A percentile compares a stretch with the other conserved stretches of the same genome.
These are phyloP conservation scores for Vitellaria paradoxa DNA, from an alignment of 179 eudicot species.

Conservation along the genomic window DNA sequence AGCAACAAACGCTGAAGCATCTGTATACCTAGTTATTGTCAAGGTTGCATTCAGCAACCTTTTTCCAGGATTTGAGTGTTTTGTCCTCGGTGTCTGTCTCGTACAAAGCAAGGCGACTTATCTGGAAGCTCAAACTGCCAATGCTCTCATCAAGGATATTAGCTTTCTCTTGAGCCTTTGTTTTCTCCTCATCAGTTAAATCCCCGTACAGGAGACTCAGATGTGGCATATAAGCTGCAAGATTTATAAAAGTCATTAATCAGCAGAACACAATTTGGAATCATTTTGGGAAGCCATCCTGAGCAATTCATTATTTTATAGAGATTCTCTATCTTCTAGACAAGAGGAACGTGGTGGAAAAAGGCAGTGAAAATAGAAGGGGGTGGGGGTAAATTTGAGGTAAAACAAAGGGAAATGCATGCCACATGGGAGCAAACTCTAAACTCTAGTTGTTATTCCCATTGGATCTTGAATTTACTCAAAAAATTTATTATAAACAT, in stretches of 20 bases:
- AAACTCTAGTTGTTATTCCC: background rate
- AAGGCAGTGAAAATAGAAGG: too few species aligned
- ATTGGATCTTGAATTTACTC: background rate
- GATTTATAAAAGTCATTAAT: background rate
- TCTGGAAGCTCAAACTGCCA: slow-evolving; percentile 55
- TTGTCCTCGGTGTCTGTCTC: slow-evolving; percentile 81
- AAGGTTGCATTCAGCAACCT: slow-evolving; percentile 60
- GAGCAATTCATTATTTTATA: background rate
- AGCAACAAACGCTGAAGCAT: slow-evolving; percentile 7
- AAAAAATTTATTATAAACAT: background rate
- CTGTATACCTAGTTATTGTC: slow-evolving; percentile 14
- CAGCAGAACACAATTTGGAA: background rate
- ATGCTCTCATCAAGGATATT: slow-evolving; percentile 57
- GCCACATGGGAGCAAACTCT: background rate
- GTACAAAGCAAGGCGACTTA: slow-evolving; percentile 64
- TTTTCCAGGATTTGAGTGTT: slow-evolving; percentile 87
- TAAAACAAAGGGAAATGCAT: background rate
- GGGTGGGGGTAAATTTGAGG: background rate
- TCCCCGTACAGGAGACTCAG: slow-evolving; percentile 84
- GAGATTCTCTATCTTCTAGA: too few species aligned
- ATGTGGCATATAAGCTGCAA: slow-evolving; percentile 98
- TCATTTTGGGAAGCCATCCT: background rate
- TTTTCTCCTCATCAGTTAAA: slow-evolving; percentile 79
- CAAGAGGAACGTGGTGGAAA: background rate
- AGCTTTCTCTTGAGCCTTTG: slow-evolving; percentile 73